phyloP scores from a whole-genome alignment of 1,139 yeast species.

The Blastobotrys indianensis region DNA sequence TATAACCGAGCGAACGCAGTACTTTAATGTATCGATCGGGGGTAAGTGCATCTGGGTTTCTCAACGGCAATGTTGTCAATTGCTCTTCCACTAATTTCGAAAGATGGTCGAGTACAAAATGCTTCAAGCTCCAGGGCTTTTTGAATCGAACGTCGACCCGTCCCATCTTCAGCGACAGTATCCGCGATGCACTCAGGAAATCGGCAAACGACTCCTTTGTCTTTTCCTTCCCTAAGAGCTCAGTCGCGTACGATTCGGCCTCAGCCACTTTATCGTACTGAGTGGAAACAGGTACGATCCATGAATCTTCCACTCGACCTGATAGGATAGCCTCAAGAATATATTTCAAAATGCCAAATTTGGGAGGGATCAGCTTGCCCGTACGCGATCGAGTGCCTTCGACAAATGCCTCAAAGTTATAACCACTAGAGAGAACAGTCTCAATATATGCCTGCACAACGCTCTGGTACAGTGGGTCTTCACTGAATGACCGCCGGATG shows the following conservation, averaged over 20 bases:
- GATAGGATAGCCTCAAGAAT: constrained; percentile 44
- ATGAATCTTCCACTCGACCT: constrained; percentile 40
- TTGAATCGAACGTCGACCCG: constrained; percentile 40
- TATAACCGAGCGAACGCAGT: constrained; percentile 37
- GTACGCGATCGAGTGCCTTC: constrained; percentile 66
- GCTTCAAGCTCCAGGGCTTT: constrained; percentile 38
- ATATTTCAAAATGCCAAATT: constrained; percentile 57
- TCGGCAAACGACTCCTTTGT: constrained; percentile 36
- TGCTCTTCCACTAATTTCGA: constrained; percentile 11
- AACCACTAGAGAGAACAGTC: constrained; percentile 46
- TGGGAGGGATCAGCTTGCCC: constrained; percentile 59
- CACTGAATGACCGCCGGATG: constrained; percentile 40
- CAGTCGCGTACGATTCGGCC: constrained; percentile 57
- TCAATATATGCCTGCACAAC: constrained; percentile 50
- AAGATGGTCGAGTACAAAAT: constrained; percentile 32
- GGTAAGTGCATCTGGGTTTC: constrained; percentile 14
- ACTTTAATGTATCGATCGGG: constrained; percentile 25
- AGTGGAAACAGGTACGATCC: constrained; percentile 54
- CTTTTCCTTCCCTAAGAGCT: constrained; percentile 56
- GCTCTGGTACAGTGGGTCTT: constrained; percentile 52
- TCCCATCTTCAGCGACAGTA: constrained; percentile 37
- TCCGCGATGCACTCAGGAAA: constrained; percentile 34
- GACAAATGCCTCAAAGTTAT: constrained; percentile 56
- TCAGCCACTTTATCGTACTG: constrained; percentile 65
- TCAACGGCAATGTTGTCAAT: background rate